Evolutionary conservation across 768 basidiomycete species (phyloP).

Genomic region (Russula earlei): DNA sequence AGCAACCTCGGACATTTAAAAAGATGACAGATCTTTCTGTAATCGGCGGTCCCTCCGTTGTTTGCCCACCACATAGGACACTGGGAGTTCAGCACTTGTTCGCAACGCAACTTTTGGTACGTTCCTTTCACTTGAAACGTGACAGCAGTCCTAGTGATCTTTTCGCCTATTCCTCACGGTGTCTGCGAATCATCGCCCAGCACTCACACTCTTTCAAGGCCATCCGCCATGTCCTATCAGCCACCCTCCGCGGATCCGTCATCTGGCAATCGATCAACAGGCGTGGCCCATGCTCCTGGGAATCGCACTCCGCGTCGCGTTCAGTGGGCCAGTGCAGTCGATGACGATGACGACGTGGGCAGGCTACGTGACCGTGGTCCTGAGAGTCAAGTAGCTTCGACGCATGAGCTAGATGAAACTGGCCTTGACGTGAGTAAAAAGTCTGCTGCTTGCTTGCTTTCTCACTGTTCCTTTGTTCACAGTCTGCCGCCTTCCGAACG

Average conservation of each 20-base stretch:
- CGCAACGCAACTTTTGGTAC: too few relatives aligned
- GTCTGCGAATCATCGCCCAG: too few relatives aligned
- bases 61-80: too few relatives aligned
- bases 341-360: neutral
- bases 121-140: too few relatives aligned
- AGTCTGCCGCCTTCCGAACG: conserved; percentile 42
- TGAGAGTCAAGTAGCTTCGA: conserved; percentile 4
- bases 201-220: neutral
- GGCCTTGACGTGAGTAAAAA: conserved; percentile 39
- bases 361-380: neutral
- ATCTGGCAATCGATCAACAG: neutral
- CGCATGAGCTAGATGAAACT: conserved; percentile 44
- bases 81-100: too few relatives aligned
- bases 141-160: too few relatives aligned
- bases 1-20: too few relatives aligned
- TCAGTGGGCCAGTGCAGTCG: conserved; percentile 17
- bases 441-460: conserved; percentile 1
- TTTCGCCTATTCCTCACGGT: too few relatives aligned
- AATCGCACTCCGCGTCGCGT: conserved; percentile 17
- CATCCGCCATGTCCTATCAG: neutral
- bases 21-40: too few relatives aligned
- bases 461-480: neutral
- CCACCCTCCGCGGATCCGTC: neutral
- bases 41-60: too few relatives aligned
- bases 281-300: neutral